phyloP scores from a whole-genome alignment of 345 rosid species.

The Melastoma malabathricum region DNA sequence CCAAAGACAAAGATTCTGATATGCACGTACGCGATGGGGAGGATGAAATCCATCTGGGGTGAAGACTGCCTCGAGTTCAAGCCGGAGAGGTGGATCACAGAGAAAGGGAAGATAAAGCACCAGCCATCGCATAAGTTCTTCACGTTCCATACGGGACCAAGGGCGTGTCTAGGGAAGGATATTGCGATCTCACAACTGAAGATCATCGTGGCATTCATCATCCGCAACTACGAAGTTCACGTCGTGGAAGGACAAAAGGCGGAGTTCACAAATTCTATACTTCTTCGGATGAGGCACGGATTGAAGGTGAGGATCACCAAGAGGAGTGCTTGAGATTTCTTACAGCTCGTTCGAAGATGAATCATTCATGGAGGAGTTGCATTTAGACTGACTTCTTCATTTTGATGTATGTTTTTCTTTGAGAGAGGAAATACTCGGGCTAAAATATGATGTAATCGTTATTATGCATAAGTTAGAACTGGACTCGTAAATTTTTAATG shows the following conservation, averaged over 20 bases:
- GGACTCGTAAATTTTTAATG: too few species aligned
- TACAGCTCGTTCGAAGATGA: too few species aligned
- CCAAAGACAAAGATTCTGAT: conserved; percentile 9
- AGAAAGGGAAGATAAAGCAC: conserved; percentile 15
- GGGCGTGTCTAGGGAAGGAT: conserved; percentile 49
- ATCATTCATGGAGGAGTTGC: too few species aligned
- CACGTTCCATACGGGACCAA: conserved; percentile 51
- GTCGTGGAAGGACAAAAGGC: conserved; percentile 25
- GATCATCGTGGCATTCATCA: conserved; percentile 20
- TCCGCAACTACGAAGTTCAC: conserved; percentile 27
- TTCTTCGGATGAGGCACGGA: conserved; percentile 41
- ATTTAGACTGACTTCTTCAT: too few species aligned
- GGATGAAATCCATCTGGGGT: conserved; percentile 23
- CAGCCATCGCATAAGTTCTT: conserved; percentile 47
- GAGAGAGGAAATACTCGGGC: too few species aligned
- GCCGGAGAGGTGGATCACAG: conserved; percentile 29
- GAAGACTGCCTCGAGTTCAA: conserved; percentile 24
- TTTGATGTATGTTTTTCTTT: too few species aligned
- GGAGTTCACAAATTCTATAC: conserved; percentile 19
- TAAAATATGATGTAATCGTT: too few species aligned
- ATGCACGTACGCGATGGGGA: conserved; percentile 18
- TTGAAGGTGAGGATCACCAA: conserved; percentile 22
- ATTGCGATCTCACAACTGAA: conserved; percentile 50
- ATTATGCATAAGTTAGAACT: too few species aligned
- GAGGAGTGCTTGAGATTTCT: conserved; percentile 5